These are phyloP conservation scores for Termitomyces sp. DNA, from an alignment of 768 basidiomycete species.

Conservation along the genomic window DNA sequence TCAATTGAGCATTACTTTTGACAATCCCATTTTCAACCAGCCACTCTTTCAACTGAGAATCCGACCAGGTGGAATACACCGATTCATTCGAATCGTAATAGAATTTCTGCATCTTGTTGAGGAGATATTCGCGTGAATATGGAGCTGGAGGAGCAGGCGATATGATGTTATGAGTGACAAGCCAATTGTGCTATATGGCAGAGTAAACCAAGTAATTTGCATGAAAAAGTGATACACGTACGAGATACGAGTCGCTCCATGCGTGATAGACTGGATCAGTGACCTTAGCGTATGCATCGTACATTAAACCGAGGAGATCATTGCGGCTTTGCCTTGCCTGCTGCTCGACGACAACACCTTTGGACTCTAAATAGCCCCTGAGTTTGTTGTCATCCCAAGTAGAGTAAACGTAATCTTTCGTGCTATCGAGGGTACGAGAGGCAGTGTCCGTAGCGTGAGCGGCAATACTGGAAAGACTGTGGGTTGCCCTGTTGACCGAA, in stretches of 20 bases:
- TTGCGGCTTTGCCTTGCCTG: slow-evolving; percentile 50
- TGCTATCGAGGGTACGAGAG: slow-evolving; percentile 51
- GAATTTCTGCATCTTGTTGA: slow-evolving; percentile 67
- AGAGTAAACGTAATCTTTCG: slow-evolving; percentile 85
- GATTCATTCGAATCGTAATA: slow-evolving; percentile 58
- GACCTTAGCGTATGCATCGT: slow-evolving; percentile 56
- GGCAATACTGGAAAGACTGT: slow-evolving; percentile 33
- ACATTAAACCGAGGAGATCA: slow-evolving; percentile 66
- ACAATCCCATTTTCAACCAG: slow-evolving; percentile 68
- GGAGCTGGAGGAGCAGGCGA: slow-evolving; percentile 43
- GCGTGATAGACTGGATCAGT: slow-evolving; percentile 68
- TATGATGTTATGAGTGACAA: slow-evolving; percentile 70
- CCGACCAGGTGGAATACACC: slow-evolving; percentile 68
- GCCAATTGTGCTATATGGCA: slow-evolving; percentile 68
- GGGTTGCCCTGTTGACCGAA: slow-evolving; percentile 31
- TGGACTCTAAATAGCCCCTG: slow-evolving; percentile 64
- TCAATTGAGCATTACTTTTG: slow-evolving; percentile 62
- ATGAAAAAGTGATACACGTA: slow-evolving; percentile 24
- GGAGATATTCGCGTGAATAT: slow-evolving; percentile 57
- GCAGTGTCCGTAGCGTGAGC: slow-evolving; percentile 51
- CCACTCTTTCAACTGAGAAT: slow-evolving; percentile 73
- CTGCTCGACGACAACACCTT: slow-evolving; percentile 60
- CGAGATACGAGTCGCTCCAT: slow-evolving; percentile 85
- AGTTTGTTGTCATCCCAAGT: slow-evolving; percentile 83
- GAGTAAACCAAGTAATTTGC: not conserved